phyloP scores from a whole-genome alignment of 331 rosid genomes.

The Acacia concinna region DNA sequence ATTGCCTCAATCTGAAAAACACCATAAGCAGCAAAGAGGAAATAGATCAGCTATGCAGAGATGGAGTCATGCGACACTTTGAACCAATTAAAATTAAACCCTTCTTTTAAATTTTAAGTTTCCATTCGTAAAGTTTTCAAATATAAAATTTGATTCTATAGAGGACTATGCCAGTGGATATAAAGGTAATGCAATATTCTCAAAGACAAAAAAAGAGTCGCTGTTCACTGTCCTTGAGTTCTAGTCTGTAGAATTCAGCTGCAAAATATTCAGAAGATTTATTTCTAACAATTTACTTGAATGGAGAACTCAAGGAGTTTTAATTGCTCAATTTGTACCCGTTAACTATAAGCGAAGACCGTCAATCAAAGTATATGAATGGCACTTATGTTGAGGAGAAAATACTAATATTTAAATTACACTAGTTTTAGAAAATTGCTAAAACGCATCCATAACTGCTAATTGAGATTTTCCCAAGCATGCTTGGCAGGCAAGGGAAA shows the following conservation, averaged over 20 bases:
- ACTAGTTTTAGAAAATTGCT: constrained; percentile 19
- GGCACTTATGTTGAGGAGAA: neutral
- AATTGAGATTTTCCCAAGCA: constrained; percentile 8
- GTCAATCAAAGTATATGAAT: neutral
- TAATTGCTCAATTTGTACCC: neutral
- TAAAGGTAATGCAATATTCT: constrained; percentile 6
- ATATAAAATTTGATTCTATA: neutral
- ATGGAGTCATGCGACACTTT: neutral
- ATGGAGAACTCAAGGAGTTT: neutral
- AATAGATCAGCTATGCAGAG: neutral
- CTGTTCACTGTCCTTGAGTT: neutral
- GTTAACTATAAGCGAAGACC: neutral
- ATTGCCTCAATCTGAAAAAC: constrained; percentile 72
- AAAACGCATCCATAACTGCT: neutral
- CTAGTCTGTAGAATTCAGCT: neutral
- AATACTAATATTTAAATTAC: neutral
- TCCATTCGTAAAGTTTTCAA: neutral
- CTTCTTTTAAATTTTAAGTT: neutral
- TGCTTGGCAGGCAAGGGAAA: neutral
- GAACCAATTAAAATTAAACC: neutral
- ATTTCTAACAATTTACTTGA: neutral
- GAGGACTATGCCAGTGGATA: neutral
- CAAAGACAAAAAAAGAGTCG: constrained; percentile 18
- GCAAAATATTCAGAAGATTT: neutral
- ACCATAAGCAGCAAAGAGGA: constrained; percentile 20